Percentiles rank a stretch among this genome's conserved stretches.
Evolutionary conservation across 2,329 filamentous ascomycete species (phyloP).

Genomic region (Coleophoma eucalyptorum): DNA sequence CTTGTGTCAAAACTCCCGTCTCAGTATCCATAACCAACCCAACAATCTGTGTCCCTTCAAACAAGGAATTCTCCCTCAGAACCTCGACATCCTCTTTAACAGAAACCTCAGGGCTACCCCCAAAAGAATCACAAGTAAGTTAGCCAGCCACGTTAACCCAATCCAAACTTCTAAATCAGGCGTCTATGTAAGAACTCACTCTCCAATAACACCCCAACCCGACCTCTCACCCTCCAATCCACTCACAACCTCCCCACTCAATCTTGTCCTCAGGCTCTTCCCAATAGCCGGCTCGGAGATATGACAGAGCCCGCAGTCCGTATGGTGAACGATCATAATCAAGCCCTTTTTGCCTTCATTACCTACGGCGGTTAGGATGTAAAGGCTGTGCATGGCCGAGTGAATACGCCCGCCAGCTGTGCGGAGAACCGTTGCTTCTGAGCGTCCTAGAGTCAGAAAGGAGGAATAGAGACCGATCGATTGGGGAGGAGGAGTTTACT

Average conservation of each 20-base stretch:
- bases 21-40: slow-evolving; percentile 20
- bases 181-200: not conserved
- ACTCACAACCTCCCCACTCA: not conserved
- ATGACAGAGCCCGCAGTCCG: slow-evolving; percentile 14
- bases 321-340: slow-evolving; percentile 19
- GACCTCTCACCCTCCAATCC: not conserved
- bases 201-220: not conserved
- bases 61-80: slow-evolving; percentile 12
- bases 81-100: slow-evolving; percentile 17
- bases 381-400: slow-evolving; percentile 13
- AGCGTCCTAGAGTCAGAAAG: not conserved
- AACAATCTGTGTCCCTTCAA: slow-evolving; percentile 15
- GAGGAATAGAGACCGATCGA: not conserved
- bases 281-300: slow-evolving; percentile 11
- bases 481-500: not conserved
- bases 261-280: slow-evolving; percentile 2
- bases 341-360: slow-evolving; percentile 17
- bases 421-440: slow-evolving; percentile 19
- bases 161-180: not conserved
- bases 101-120: slow-evolving; percentile 11
- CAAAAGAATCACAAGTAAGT: too few relatives aligned
- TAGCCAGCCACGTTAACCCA: too few relatives aligned
- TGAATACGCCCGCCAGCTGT: slow-evolving; percentile 17
- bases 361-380: slow-evolving; percentile 17
- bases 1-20: slow-evolving; percentile 15